Evolutionary conservation across 106 monocot genomes (phyloP), one percentile per base, ranked within the genome.

Genomic region (Dendrobium nobile): DNA sequence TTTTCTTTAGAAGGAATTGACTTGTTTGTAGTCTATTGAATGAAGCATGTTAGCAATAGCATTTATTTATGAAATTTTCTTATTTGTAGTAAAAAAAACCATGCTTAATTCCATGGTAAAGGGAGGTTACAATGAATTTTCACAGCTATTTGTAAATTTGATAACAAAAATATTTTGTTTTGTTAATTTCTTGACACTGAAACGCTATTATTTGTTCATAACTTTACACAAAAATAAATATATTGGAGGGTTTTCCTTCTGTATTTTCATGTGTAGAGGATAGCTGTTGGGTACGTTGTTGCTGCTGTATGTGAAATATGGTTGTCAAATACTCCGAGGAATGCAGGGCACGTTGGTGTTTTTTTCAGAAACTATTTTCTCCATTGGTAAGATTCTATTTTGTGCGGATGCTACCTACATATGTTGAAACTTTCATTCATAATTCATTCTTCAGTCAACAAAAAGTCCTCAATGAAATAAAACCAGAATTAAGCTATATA

Each of bases 301-400:
- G 96, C 96, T 77, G 96, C 96, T 73, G 78, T 90, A 81, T 96
- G 96, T 90, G 93, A 93, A 89, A 93, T 96, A 82, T 93, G 96
- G 91, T 81, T 89, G 44, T 87, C 92, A 77, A 83, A 77, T 37
- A 45, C 41, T 2, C 47, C 41, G 72, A 83, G 56, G 70, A 59
- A 87, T 76, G 76, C 76, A 26, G 26, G 2, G 26, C 45, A 24
- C 41, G 43, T 41, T 5, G 75, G 73, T 75, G 79, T 77, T 42
- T 85, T 82, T 84, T 84, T 70, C 67, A 85, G 85, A 81, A 86
- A 82, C 16, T 87, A 91, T 82, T 84, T 47, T 77, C 58, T 83
- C 72, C 89, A 88, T 7, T 87, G 93, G 93, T 96, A 90, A 79
- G 82, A 45, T 55, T 76, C 19, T 33, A 48, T 76, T 20, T 11